Conservation (phyloP, 352 stramenopile species). For the Phytophthora rubi region DNA sequence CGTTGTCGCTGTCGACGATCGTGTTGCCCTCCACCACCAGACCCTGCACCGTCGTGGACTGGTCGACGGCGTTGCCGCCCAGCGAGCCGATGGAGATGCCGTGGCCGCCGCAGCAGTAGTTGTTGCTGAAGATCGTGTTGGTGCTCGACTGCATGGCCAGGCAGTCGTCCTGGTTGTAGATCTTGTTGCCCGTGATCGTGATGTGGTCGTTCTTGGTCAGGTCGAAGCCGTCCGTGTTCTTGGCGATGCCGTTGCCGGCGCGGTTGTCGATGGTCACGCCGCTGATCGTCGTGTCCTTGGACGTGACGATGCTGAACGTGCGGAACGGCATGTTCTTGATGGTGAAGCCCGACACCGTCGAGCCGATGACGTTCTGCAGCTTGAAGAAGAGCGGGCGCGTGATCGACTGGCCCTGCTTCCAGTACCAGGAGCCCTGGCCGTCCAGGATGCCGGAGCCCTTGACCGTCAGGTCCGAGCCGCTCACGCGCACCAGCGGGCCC, state of each 20-base stretch:
- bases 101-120: slow-evolving; percentile 29
- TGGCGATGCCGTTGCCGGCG: slow-evolving; percentile 4
- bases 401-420: slow-evolving; percentile 40
- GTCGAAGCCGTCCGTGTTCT: no score
- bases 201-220: no score
- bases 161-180: no score
- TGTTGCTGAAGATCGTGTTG: slow-evolving; percentile 23
- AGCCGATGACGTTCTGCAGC: slow-evolving; percentile 34
- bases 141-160: slow-evolving; percentile 13
- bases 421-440: slow-evolving; percentile 48
- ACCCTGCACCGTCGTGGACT: no score
- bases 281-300: slow-evolving; percentile 23
- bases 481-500: slow-evolving; percentile 36
- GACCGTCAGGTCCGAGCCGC: slow-evolving; percentile 35
- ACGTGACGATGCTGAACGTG: slow-evolving; percentile 39
- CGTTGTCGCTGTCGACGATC: no score
- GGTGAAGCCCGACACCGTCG: slow-evolving; percentile 36
- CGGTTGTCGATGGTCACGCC: slow-evolving; percentile 25
- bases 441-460: slow-evolving; percentile 38
- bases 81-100: slow-evolving; percentile 16
- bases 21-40: no score
- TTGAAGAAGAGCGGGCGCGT: slow-evolving; percentile 43
- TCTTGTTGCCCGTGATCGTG: no score
- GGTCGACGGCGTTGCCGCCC: no score
- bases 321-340: slow-evolving; percentile 42